Base-by-base conservation (phyloP, 2,329 filamentous ascomycete species). In the Arthrinium puccinioides region DNA sequence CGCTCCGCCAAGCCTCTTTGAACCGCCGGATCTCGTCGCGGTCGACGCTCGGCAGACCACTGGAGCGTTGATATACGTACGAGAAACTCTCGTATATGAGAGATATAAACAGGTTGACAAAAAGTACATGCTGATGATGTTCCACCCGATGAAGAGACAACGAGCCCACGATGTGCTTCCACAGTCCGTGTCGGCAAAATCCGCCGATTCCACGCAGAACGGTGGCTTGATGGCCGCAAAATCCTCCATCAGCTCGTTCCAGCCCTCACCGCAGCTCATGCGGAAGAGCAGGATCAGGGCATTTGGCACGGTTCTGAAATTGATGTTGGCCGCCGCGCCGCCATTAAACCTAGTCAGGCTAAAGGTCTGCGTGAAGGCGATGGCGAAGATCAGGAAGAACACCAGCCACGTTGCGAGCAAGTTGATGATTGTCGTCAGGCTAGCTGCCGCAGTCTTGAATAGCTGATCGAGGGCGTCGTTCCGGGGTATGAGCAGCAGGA, bases 51-150 rank as follows among this genome's bases (percentile, higher is more conserved):
- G 85, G 87, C 50, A 96, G 74, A n/a, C 88, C 87, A 53, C 86
- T 95, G 43, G 90, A 96, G 45, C 88, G 79, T 64, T 98, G 94
- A 59, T 97, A 98, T 45, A 98, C 92, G 54, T 98, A 98, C 59
- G 88, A 95, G 72, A 98, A 98, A 63, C 89, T 97, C 67, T 98
- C 92, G 64, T 94, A 98, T 50, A 98, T 98, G 58, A 98, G 79
- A 33, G 92, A 98, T 41, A 98, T 90, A 60, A 98, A 98, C 56
- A 98, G 67, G 55, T 90, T 96, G 55, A 97, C 90, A 54, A 98
- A 98, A 53, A 98, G 94, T 98, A 98, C 92, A 98, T 98, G 84
- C 90, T 97, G 62, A 98, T 75, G 52, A 98, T 90, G 67, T 98
- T 98, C 92, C 92, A 98, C 5, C 84, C 79, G 40, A 97, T 88